phyloP scores from a whole-genome alignment of 345 rosid species.

The Abelmoschus esculentus region DNA sequence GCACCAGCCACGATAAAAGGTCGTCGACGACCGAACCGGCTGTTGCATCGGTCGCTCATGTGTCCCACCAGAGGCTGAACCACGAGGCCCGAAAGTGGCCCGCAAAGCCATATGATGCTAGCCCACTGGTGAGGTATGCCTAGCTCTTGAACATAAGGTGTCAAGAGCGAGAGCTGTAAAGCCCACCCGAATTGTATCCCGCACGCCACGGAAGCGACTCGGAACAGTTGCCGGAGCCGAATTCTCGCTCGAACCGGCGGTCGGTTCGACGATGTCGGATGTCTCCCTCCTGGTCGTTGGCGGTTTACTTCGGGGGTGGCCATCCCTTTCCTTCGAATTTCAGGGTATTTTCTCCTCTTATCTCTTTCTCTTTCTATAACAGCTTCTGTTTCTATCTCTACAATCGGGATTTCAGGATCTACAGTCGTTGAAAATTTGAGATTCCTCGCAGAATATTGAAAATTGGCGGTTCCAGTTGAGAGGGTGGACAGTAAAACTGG shows the following conservation, averaged over 20 bases:
- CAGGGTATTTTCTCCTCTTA: not conserved
- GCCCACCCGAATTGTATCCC: conserved; percentile 99
- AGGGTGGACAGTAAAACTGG: not conserved
- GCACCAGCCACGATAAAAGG: conserved; percentile 75
- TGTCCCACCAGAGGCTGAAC: conserved; percentile 93
- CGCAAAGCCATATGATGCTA: conserved; percentile 93
- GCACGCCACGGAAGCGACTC: conserved; percentile 83
- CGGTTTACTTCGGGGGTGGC: conserved; percentile 26
- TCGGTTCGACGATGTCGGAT: conserved; percentile 17
- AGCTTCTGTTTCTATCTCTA: not conserved
- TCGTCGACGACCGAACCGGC: conserved; percentile 84
- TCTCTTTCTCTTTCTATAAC: not conserved
- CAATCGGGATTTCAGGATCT: not conserved
- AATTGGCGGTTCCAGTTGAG: conserved; percentile 10
- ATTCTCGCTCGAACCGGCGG: conserved; percentile 30
- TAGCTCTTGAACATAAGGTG: conserved; percentile 94
- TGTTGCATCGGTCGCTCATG: conserved; percentile 79
- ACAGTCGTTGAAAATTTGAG: not conserved
- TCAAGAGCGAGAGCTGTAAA: conserved; percentile 82
- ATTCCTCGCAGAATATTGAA: not conserved
- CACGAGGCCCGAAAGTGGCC: conserved; percentile 85
- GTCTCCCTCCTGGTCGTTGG: conserved; percentile 23
- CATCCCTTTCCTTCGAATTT: conserved; percentile 6
- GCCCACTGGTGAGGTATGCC: conserved; percentile 98
- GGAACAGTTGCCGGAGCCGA: conserved; percentile 56